Evolutionary conservation across 2,329 filamentous ascomycete species (phyloP), one percentile per base, ranked within the genome.

Genomic region (Dothistroma pini): DNA sequence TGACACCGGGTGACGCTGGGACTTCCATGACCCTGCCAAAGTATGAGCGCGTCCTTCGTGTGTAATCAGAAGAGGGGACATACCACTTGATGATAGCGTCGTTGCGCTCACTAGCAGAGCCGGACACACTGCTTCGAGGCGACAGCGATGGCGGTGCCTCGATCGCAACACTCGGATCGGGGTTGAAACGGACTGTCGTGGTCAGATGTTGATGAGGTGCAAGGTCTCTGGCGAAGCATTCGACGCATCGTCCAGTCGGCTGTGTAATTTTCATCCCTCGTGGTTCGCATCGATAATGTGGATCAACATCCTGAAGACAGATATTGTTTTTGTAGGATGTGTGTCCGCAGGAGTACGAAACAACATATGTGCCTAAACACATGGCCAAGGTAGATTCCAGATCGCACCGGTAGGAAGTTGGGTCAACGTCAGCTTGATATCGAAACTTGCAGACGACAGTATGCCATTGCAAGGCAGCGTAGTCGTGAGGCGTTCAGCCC

Each of bases 181-280:
- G 63, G 52, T 61, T 68, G 61, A 68, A 68, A 21, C 64, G 60
- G 41, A 58, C 64, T 5, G 62, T 64, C 10, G 66, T 68, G 1
- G 57, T 61, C 32, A 68, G 56, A 32, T 64, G 56, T 38, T 62
- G 61, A 44, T 58, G 48, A 4, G 64, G 60, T 14, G 63, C 35
- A 11, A 68, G 48, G 21, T 62, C 64, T 54, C 66, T 52, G 22
- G 60, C 57, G 50, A 65, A 68, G 48, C 66, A 68, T 60, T 66
- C 66, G 16, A 66, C 57, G 49, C 62, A 66, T 34, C 65, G 58
- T 38, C 65, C 64, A 14, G 61, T 60, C 31, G 66, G 66, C 35
- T 66, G 62, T 31, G 66, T 66, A 29, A 68, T 68, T 35, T 68
- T 68, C 60, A 64, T 63, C 11, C 66, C 66, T 47, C 64, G 56